Percentiles rank a stretch among this genome's conserved stretches.
phyloP scores from a whole-genome alignment of 345 rosid species.

The Linum trigynum region DNA sequence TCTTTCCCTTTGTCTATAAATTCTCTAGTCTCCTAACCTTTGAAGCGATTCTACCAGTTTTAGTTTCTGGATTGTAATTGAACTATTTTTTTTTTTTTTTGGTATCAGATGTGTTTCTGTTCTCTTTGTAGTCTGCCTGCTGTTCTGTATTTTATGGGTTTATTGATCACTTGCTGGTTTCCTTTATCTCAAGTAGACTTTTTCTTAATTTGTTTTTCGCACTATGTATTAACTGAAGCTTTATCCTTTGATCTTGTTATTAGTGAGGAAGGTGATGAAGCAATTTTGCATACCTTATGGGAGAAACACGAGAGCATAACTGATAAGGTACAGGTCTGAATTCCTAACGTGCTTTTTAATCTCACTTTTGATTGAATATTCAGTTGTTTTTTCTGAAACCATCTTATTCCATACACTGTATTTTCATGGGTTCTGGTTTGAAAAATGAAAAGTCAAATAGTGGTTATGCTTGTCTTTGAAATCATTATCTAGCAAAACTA shows the following conservation, averaged over 20 bases:
- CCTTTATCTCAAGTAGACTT: neutral
- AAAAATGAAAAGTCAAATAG: no score
- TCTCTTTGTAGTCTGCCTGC: neutral
- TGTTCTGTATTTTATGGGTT: neutral
- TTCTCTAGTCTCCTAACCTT: neutral
- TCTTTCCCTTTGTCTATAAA: neutral
- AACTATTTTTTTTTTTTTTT: neutral
- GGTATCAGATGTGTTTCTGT: no score
- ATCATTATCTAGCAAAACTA: neutral
- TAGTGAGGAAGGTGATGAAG: slow-evolving; percentile 53
- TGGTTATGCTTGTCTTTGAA: no score
- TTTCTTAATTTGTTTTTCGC: neutral
- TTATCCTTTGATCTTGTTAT: slow-evolving; percentile 6
- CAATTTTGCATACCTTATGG: slow-evolving; percentile 45
- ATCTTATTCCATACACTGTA: no score
- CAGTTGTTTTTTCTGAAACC: neutral
- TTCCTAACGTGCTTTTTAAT: neutral
- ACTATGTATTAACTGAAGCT: neutral
- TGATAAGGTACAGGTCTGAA: slow-evolving; percentile 38
- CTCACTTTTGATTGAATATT: neutral
- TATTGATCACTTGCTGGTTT: neutral
- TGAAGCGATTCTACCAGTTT: neutral
- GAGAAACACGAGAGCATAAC: slow-evolving; percentile 36
- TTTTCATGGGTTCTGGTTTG: neutral
- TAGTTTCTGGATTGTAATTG: neutral